phyloP scores from a whole-genome alignment of 768 basidiomycete genomes.

The Candolleomyces eurysporus region DNA sequence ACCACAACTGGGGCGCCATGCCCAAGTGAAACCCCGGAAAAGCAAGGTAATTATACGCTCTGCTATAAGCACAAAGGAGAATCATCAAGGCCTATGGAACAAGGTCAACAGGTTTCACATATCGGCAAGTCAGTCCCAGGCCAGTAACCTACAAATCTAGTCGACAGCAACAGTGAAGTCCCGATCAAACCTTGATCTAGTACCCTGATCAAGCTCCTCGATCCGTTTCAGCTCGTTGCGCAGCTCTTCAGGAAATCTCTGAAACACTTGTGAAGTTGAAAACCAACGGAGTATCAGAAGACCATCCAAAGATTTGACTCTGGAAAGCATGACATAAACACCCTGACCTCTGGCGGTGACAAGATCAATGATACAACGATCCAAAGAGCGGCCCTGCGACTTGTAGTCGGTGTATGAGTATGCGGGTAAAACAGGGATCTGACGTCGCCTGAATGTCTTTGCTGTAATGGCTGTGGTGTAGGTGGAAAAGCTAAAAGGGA shows the following conservation, averaged over 20 bases:
- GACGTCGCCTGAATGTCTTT: neutral
- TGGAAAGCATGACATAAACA: constrained; percentile 28
- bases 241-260: constrained; percentile 13
- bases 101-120: too few species aligned
- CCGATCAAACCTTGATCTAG: neutral
- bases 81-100: too few species aligned
- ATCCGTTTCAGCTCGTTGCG: neutral
- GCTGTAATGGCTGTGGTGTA: neutral
- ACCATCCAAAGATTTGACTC: constrained; percentile 18
- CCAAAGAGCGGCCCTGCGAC: neutral
- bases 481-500: neutral
- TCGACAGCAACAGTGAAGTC: neutral
- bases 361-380: neutral
- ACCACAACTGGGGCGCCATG: too few species aligned
- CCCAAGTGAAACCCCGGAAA: too few species aligned
- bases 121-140: too few species aligned
- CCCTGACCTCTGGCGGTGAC: constrained; percentile 15
- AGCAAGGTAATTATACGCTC: too few species aligned
- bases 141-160: too few species aligned
- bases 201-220: neutral
- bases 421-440: neutral
- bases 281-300: constrained; percentile 22
- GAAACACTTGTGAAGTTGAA: constrained; percentile 15
- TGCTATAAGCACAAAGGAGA: too few species aligned
- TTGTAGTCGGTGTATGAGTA: constrained; percentile 2